Evolutionary conservation across 2,329 filamentous ascomycete species (phyloP).

Genomic region (Pseudocercospora fuligena): DNA sequence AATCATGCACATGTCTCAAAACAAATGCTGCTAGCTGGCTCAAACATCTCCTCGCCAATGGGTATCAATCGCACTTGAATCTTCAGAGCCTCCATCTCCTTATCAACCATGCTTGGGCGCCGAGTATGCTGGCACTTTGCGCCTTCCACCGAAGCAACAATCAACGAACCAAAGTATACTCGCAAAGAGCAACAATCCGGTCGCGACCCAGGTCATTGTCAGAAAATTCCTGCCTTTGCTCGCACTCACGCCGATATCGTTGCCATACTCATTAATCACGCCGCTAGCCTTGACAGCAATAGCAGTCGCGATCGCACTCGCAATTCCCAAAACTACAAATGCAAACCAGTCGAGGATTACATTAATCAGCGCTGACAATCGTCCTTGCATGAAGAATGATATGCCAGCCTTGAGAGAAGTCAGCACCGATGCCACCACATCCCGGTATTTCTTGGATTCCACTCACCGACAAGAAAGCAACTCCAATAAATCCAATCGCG

Average conservation of each 20-base stretch:
- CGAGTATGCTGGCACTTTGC: background rate
- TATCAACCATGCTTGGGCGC: constrained; percentile 16
- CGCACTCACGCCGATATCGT: constrained; percentile 55
- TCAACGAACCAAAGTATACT: constrained; percentile 37
- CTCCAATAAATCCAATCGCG: constrained; percentile 57
- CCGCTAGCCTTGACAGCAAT: constrained; percentile 59
- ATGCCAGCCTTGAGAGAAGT: constrained; percentile 41
- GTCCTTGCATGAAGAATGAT: constrained; percentile 51
- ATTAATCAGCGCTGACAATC: constrained; percentile 56
- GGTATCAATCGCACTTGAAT: background rate
- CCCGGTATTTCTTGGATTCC: background rate
- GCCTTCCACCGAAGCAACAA: constrained; percentile 26
- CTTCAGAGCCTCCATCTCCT: background rate
- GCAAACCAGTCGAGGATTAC: constrained; percentile 56
- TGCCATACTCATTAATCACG: constrained; percentile 59
- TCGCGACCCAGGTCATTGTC: constrained; percentile 64
- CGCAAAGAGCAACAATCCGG: constrained; percentile 39
- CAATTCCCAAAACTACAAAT: constrained; percentile 66
- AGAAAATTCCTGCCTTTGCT: constrained; percentile 60
- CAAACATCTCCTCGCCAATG: background rate
- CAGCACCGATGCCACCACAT: background rate
- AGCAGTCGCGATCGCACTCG: constrained; percentile 75
- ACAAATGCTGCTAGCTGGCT: background rate
- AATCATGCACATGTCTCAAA: background rate
- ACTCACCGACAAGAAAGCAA: constrained; percentile 51